Conservation (phyloP, 75 land plant species). For the Pinus albicaulis region DNA sequence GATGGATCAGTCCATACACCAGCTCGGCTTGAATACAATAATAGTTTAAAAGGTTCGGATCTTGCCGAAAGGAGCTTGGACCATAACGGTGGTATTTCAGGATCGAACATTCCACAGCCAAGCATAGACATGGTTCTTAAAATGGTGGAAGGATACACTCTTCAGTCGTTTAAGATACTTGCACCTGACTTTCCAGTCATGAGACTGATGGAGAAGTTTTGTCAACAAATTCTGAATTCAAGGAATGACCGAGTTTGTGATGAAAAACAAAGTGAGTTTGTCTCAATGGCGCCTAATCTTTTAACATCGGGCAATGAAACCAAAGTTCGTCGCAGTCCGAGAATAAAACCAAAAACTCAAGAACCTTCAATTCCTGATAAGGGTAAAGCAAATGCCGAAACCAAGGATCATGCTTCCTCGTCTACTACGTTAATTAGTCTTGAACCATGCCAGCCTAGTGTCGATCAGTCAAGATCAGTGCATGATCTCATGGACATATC, state of each 20-base stretch:
- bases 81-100: neutral
- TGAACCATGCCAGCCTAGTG: neutral
- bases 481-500: constrained; percentile 71
- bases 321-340: constrained; percentile 8
- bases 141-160: constrained; percentile 41
- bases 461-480: constrained; percentile 4
- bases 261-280: neutral
- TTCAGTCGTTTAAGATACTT: constrained; percentile 29
- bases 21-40: neutral
- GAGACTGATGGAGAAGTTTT: constrained; percentile 52
- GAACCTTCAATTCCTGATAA: neutral
- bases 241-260: constrained; percentile 20
- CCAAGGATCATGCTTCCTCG: neutral
- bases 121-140: constrained; percentile 43
- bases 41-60: neutral
- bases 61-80: neutral
- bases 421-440: constrained; percentile 5
- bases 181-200: constrained; percentile 45
- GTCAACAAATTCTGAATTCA: constrained; percentile 38
- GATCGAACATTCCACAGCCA: constrained; percentile 14
- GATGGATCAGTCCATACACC: neutral
- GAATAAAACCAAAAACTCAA: neutral
- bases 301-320: neutral
- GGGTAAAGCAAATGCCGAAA: neutral
- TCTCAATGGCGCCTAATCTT: neutral